phyloP scores from a whole-genome alignment of 495 filamentous ascomycete genomes.

The Talaromyces trachyspermus region DNA sequence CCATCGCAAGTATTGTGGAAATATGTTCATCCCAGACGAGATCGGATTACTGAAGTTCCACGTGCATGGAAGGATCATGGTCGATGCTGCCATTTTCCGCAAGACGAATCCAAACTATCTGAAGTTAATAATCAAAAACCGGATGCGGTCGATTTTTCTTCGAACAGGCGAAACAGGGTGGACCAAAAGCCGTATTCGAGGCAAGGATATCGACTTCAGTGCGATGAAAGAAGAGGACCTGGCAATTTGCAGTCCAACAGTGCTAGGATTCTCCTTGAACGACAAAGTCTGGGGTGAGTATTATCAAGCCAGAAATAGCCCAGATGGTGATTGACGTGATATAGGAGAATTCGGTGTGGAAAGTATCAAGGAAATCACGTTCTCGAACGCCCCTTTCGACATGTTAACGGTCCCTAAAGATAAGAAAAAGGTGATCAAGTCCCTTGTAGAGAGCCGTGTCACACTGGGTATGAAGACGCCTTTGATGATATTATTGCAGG shows the following conservation, averaged over 20 bases:
- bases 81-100: conserved; percentile 14
- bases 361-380: conserved; percentile 18
- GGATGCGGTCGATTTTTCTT: conserved; percentile 1
- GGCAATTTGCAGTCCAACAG: conserved; percentile 19
- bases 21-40: conserved; percentile 12
- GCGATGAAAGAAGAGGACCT: conserved; percentile 19
- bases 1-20: conserved; percentile 12
- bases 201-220: conserved; percentile 9
- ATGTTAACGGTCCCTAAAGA: conserved; percentile 14
- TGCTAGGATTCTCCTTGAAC: conserved; percentile 20
- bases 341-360: conserved; percentile 22
- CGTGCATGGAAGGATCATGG: conserved; percentile 14
- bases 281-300: conserved; percentile 16
- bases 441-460: conserved; percentile 16
- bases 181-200: conserved; percentile 6
- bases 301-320: background rate
- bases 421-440: conserved; percentile 16
- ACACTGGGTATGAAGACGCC: conserved; percentile 3
- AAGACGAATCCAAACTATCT: conserved; percentile 17
- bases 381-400: conserved; percentile 15
- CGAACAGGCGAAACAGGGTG: background rate
- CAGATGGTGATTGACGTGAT: conserved; percentile 7
- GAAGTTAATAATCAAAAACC: background rate
- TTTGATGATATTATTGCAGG: conserved; percentile 26
- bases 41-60: conserved; percentile 6